Base-by-base conservation (phyloP, 2,329 filamentous ascomycete species). In the Cadophora sp. region DNA sequence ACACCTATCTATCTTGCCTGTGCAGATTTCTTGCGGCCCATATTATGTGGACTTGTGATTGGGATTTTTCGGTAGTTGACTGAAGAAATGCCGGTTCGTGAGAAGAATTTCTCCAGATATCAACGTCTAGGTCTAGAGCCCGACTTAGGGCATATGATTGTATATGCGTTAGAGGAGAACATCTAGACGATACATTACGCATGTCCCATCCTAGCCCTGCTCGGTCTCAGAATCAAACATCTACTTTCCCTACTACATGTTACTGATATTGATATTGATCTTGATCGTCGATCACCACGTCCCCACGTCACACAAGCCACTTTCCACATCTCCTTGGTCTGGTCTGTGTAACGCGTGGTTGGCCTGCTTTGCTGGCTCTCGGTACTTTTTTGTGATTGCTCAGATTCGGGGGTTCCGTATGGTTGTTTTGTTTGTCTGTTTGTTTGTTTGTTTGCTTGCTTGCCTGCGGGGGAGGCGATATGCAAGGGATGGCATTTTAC, bases 401-500 rank as follows among this genome's bases (percentile, higher is more conserved):
- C 55, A 58, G 33, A 43, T 58, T 58, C 11, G 18, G 22, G 16
- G 3, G 20, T 48, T 51, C 22, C 11, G 48, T 14, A 18, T 24
- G n/a, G 24, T 45, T 45, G 43, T 1, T 18, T 20, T n/a, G 16
- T 9, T n/a, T 22, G 18, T 39, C 1, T 11, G 5, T 27, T 58
- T 16, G 18, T 58, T 58, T 43, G 55, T 58, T 43, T 41, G 36
- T 18, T 58, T 43, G 55, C 14, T 56, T n/a, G 18, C 47, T 27
- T 8, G 24, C 50, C 27, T 18, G 41, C 3, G 22, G 20, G n/a
- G 36, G 1, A 41, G 3, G 13, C 8, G 13, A 22, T 1, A 41
- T 39, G 55, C 14, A 45, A 45, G 60, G 48, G 60, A 55, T 55
- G 30, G 50, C 41, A 51, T 61, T 61, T 47, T 13, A 11, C 59